Evolutionary conservation across 306 rosid species (phyloP), one percentile per base, ranked within the genome.

Genomic region (Pyrus pyrifolia): DNA sequence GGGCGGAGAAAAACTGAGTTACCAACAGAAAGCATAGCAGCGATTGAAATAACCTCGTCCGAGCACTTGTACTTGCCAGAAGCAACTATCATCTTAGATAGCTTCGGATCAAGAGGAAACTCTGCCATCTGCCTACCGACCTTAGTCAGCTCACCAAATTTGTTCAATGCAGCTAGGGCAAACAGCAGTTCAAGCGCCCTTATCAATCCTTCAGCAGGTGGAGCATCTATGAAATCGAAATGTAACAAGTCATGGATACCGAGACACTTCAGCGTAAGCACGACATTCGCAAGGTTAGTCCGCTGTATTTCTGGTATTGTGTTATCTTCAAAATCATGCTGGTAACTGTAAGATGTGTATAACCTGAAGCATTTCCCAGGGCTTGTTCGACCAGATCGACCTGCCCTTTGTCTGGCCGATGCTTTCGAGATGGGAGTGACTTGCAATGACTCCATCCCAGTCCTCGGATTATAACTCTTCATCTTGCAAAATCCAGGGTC

Each of bases 141-240:
- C 83, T 89, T 95, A 51, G 97, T 95, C 76, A 95, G 78, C 84
- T 95, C 93, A n/a, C 33, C 97, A 95, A 17, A 75, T 82, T 87
- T 90, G 82, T 95, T 95, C 35, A 95, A 69, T 9, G 98, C 97
- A 82, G 89, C 81, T 66, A 95, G 78, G 12, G 97, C 93, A 85
- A 86, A 92, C 30, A 95, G 89, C 78, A 57, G 25, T 1, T 94
- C 98, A 79, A 95, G 72, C 38, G 98, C 94, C 83, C 90, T 95
- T 74, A 92, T 67, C 71, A 92, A 83, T 57, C 97, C 96, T 84
- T 94, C 93, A 58, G 91, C 82, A 35, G 98, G 96, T 21, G 97
- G 98, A 75, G 97, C 93, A 78, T 95, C 98, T 97, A 95, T 95
- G 66, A 92, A 92, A 83, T 92, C 97, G 78, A 92, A 92, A 81